These are phyloP conservation scores for Canariomyces notabilis DNA, from an alignment of 2,329 filamentous ascomycete genomes.

Conservation along the genomic window DNA sequence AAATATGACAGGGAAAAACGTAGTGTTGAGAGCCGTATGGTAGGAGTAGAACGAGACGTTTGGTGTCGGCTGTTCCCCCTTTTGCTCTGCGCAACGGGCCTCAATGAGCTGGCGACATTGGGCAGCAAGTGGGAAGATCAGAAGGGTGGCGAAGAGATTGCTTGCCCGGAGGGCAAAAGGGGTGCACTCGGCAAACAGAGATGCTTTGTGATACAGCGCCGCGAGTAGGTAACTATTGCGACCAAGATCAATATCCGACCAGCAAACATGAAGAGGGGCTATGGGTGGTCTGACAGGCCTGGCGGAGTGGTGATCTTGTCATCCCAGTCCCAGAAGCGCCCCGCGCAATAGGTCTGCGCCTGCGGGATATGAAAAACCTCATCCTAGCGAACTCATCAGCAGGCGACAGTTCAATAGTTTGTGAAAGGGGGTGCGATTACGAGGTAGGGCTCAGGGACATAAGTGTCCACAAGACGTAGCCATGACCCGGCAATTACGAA, in stretches of 20 bases:
- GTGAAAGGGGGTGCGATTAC: conserved; percentile 32
- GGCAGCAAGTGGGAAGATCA: conserved; percentile 42
- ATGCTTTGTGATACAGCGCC: conserved; percentile 33
- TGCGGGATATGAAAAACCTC: conserved; percentile 89
- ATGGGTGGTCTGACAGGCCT: conserved; percentile 65
- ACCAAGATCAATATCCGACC: conserved; percentile 13
- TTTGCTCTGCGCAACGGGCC: conserved; percentile 32
- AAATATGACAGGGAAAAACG: conserved; percentile 82
- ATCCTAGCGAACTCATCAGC: conserved; percentile 49
- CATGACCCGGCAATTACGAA: conserved; percentile 33
- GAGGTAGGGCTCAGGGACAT: conserved; percentile 51
- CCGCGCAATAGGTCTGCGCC: conserved; percentile 78
- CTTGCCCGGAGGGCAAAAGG: conserved; percentile 43
- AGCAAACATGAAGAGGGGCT: conserved; percentile 24
- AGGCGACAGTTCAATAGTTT: not conserved
- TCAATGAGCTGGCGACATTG: conserved; percentile 51
- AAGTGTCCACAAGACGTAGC: conserved; percentile 35
- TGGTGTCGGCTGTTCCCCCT: conserved; percentile 10
- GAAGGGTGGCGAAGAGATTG: conserved; percentile 42
- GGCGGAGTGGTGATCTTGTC: conserved; percentile 96
- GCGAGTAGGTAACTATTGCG: conserved; percentile 44
- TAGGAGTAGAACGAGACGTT: conserved; percentile 35
- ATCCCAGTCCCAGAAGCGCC: conserved; percentile 76
- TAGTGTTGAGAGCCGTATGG: conserved; percentile 71
- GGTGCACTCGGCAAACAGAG: conserved; percentile 32